Conservation (phyloP, 805 yeast species). For the Kodamaea laetipori region DNA sequence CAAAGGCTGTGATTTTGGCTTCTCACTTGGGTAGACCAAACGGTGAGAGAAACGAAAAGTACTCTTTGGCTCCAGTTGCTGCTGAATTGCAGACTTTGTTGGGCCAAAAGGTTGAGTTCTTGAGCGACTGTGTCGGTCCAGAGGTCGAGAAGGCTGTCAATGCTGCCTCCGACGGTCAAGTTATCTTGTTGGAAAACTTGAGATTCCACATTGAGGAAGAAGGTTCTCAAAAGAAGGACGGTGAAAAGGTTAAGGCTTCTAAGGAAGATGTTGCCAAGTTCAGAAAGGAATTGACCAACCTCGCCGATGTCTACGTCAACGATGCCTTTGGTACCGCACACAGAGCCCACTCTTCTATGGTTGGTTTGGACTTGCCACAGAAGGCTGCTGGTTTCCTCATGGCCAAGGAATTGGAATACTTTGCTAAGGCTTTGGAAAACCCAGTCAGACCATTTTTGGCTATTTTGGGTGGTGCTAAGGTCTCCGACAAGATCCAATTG, state of each 20-base stretch:
- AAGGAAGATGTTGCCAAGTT: conserved; percentile 79
- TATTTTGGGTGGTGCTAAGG: conserved; percentile 99
- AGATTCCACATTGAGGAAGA: conserved; percentile 99
- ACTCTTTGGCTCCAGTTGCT: conserved; percentile 92
- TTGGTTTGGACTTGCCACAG: conserved; percentile 92
- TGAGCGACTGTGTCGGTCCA: conserved; percentile 88
- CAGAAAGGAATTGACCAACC: conserved; percentile 85
- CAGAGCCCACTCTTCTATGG: conserved; percentile 99
- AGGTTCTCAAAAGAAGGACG: conserved; percentile 89
- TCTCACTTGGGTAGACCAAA: conserved; percentile 99
- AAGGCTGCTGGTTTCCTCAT: conserved; percentile 98
- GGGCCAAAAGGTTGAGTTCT: conserved; percentile 71
- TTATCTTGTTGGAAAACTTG: conserved; percentile 92
- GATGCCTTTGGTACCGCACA: conserved; percentile 99
- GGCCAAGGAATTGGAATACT: conserved; percentile 95
- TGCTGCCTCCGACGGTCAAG: conserved; percentile 73
- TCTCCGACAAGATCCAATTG: conserved; percentile 96
- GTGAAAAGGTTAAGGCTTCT: conserved; percentile 91
- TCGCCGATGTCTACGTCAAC: conserved; percentile 96
- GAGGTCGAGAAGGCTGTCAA: conserved; percentile 83
- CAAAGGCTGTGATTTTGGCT: conserved; percentile 89
- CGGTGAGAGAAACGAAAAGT: conserved; percentile 84
- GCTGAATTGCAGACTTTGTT: conserved; percentile 81
- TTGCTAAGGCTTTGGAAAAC: conserved; percentile 97
- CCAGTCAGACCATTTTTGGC: conserved; percentile 98